Conservation (phyloP, 306 rosid species). For the Vicia faba region DNA sequence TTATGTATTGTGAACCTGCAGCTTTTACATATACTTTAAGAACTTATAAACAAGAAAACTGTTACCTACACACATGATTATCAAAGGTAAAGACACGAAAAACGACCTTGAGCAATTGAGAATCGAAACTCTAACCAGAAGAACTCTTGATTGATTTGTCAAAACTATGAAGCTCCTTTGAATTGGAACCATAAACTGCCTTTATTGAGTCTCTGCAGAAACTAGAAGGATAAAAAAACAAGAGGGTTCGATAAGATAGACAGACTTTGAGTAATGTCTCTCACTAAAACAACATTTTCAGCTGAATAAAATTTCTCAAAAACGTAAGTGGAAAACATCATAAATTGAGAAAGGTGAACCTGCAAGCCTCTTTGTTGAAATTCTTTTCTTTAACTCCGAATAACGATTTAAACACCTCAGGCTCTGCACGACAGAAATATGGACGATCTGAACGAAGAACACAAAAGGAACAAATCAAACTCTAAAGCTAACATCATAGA, state of each 20-base stretch:
- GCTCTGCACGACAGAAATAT: constrained; percentile 83
- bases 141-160: constrained; percentile 48
- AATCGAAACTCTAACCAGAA: constrained; percentile 39
- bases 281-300: too few species aligned
- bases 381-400: constrained; percentile 64
- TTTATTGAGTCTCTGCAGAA: constrained; percentile 81
- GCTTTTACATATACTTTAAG: background rate
- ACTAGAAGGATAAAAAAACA: constrained; percentile 49
- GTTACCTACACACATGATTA: background rate
- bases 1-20: constrained; percentile 1
- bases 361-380: constrained; percentile 87
- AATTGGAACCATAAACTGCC: constrained; percentile 66
- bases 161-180: constrained; percentile 72
- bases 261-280: background rate
- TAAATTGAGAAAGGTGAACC: constrained; percentile 46
- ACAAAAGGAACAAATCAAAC: background rate
- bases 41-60: constrained; percentile 25
- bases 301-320: background rate
- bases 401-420: constrained; percentile 61
- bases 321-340: background rate
- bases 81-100: constrained; percentile 14
- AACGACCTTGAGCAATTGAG: constrained; percentile 33
- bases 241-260: constrained; percentile 36
- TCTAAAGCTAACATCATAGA: background rate
- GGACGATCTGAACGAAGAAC: constrained; percentile 74